Evolutionary conservation across 164 flowering plant genomes (phyloP), one percentile per base, ranked within the genome.

Genomic region (Berberis vulgaris): DNA sequence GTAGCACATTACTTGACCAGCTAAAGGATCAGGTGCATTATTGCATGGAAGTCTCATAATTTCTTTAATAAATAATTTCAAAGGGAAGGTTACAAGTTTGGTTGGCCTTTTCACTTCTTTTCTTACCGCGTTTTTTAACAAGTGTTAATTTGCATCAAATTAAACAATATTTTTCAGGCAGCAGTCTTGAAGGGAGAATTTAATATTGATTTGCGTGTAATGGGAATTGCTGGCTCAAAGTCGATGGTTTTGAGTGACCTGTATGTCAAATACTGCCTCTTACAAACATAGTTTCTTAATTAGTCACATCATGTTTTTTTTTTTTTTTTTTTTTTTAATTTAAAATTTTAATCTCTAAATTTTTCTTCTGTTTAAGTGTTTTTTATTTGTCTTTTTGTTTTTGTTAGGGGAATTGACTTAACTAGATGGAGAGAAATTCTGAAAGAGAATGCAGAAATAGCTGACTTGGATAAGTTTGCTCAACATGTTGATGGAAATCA

Each of bases 191-290:
- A 94, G 76, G 96, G 86, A 76, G 88, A 91, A 41, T 84, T 88
- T 57, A 88, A 94, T 73, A 88, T 94, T 68, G 98, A 94, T 74
- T 70, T 94, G 73, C 94, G 96, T 69, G 97, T 94, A 41, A 82
- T 94, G 98, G 98, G 98, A 61, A 87, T 94, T 55, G 82, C 76
- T 66, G 90, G 97, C 65, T 82, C 95, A 66, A 80, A 73, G 69
- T 81, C 66, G 54, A 90, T 94, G 98, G 78, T 87, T 71, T 71
- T 91, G 73, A 86, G 89, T 72, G 90, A 87, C 43, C 54, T 13
- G 98, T 93, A 84, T 81, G 97, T 75, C 54, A 66, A 8, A 2
- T 26, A 26, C 26, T 26, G 26, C 10, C 10, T 1, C 1, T 47
- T 47, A 11, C 50, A 47, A 7, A 6, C n/a, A 26, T 52, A 52